A percentile compares a stretch with the other conserved stretches of the same genome.
These are phyloP conservation scores for Paecilomyces niveus DNA, from an alignment of 2,329 filamentous ascomycete genomes.

Conservation along the genomic window DNA sequence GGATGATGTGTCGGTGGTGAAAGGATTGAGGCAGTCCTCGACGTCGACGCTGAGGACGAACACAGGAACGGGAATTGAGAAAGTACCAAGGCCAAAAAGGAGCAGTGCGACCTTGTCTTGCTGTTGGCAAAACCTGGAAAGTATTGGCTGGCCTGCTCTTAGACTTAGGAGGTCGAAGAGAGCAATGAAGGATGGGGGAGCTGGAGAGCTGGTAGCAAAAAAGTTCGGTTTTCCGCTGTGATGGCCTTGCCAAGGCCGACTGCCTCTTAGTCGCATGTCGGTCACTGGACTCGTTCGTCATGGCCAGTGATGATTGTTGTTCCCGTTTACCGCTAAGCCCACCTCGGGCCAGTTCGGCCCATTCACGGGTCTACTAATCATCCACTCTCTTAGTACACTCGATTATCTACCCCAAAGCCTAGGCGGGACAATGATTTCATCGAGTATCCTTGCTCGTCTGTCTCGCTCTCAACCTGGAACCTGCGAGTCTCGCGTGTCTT, in stretches of 20 bases:
- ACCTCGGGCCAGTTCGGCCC: neutral
- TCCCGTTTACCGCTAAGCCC: neutral
- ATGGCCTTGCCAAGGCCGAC: slow-evolving; percentile 2
- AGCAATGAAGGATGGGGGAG: slow-evolving; percentile 6
- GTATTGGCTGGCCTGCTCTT: slow-evolving; percentile 14
- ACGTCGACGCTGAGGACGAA: slow-evolving; percentile 12
- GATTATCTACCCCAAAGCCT: slow-evolving; percentile 3
- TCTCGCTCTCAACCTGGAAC: neutral
- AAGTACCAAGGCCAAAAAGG: slow-evolving; percentile 18
- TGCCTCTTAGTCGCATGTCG: slow-evolving; percentile 22
- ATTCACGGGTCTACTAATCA: no score
- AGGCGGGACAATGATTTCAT: neutral
- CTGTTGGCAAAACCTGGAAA: slow-evolving; percentile 6
- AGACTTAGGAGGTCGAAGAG: slow-evolving; percentile 5
- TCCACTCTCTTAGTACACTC: neutral
- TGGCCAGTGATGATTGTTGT: slow-evolving; percentile 7
- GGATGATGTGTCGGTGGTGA: slow-evolving; percentile 12
- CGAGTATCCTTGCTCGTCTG: slow-evolving; percentile 3
- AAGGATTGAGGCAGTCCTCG: slow-evolving; percentile 16
- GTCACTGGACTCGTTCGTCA: slow-evolving; percentile 12
- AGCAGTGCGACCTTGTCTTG: slow-evolving; percentile 13
- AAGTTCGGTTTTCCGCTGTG: slow-evolving; percentile 21
- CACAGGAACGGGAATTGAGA: slow-evolving; percentile 16
- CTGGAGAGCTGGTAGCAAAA: slow-evolving; percentile 23
- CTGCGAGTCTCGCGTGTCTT: neutral